Conservation (phyloP, 2,329 filamentous ascomycete genomes). For the Stachybotrys elegans region DNA sequence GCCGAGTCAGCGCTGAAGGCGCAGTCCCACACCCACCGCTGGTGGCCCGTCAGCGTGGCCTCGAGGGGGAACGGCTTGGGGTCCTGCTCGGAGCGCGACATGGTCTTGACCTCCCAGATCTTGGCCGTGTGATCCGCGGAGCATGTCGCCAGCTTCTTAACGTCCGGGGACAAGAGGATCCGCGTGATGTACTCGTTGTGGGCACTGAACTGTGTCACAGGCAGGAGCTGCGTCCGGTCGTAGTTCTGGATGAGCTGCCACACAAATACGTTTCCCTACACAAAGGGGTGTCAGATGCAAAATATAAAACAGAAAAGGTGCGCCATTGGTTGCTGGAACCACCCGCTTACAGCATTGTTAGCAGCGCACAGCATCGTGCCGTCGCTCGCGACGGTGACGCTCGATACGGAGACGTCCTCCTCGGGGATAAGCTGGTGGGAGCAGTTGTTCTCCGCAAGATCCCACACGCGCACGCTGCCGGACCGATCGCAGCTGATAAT, state of each 20-base stretch:
- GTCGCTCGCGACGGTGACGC: constrained; percentile 92
- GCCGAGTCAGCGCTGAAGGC: constrained; percentile 91
- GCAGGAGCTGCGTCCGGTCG: constrained; percentile 78
- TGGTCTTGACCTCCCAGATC: constrained; percentile 78
- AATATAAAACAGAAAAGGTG: background rate
- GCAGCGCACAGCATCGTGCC: constrained; percentile 89
- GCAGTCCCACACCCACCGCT: constrained; percentile 97
- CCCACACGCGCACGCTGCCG: constrained; percentile 93
- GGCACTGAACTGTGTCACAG: constrained; percentile 82
- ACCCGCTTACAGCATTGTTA: constrained; percentile 77
- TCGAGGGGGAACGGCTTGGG: constrained; percentile 70
- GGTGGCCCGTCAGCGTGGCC: constrained; percentile 82
- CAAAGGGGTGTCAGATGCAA: constrained; percentile 4
- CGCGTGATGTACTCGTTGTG: constrained; percentile 92
- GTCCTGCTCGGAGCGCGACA: constrained; percentile 48
- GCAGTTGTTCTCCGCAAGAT: constrained; percentile 94
- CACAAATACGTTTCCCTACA: constrained; percentile 92
- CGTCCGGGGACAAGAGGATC: constrained; percentile 85
- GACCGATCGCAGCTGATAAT: constrained; percentile 93
- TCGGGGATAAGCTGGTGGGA: constrained; percentile 94
- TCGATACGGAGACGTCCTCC: constrained; percentile 88
- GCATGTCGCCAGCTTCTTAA: constrained; percentile 90
- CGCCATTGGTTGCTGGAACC: no score
- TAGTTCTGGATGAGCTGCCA: constrained; percentile 86
- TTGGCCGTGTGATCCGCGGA: constrained; percentile 90